Conservation (phyloP, 179 eudicot species). For the Amaranthus tricolor region DNA sequence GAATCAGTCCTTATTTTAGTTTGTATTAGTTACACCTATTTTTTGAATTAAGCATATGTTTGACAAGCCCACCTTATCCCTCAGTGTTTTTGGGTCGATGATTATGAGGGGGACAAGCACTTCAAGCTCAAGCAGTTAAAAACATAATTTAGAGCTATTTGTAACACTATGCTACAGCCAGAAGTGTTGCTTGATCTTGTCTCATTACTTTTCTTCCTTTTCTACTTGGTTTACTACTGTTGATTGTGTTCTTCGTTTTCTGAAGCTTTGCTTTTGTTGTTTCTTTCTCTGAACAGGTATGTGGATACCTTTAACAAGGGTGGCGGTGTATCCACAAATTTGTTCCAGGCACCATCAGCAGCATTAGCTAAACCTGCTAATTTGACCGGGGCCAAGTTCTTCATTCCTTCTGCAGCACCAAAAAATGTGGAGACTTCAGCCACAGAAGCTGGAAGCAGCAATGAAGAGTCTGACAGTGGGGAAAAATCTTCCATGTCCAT, state of each 20-base stretch:
- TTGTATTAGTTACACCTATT: not conserved
- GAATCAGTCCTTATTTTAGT: not conserved
- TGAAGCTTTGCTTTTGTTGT: not conserved
- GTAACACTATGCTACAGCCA: not conserved
- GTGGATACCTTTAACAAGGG: slow-evolving; percentile 92
- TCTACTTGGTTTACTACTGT: not conserved
- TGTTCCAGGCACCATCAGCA: slow-evolving; percentile 60
- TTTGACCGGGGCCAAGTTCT: slow-evolving; percentile 55
- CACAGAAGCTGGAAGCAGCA: slow-evolving; percentile 22
- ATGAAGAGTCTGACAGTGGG: slow-evolving; percentile 27
- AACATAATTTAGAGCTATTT: not conserved
- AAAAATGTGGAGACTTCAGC: slow-evolving; percentile 34
- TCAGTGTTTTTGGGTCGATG: not conserved
- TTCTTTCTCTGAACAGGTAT: slow-evolving; percentile 48
- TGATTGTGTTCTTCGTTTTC: not conserved
- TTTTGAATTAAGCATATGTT: not conserved
- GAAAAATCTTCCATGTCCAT: slow-evolving; percentile 33
- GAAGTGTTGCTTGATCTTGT: not conserved
- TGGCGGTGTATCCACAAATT: slow-evolving; percentile 54
- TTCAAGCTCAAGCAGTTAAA: not conserved
- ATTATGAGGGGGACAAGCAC: not conserved
- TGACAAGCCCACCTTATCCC: not conserved
- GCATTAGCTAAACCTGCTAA: slow-evolving; percentile 49
- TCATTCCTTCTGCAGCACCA: slow-evolving; percentile 61
- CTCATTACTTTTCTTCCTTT: not conserved